phyloP scores from a whole-genome alignment of 1,139 yeast genomes.

The Kurtzmaniella natalensis region DNA sequence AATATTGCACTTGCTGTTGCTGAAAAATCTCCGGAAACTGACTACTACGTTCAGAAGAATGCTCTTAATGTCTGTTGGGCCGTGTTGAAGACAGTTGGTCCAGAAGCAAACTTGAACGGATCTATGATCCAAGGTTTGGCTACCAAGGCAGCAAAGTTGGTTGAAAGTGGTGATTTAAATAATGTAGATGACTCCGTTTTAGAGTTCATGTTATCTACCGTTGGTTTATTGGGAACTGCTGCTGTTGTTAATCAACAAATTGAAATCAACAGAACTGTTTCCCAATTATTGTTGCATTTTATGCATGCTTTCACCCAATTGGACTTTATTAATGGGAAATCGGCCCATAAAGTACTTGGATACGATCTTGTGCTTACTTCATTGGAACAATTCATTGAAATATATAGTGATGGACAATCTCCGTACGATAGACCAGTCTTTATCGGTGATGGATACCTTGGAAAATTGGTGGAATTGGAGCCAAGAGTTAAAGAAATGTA shows the following conservation, averaged over 20 bases:
- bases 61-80: constrained; percentile 64
- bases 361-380: constrained; percentile 51
- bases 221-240: constrained; percentile 54
- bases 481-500: constrained; percentile 51
- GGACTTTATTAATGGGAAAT: constrained; percentile 12
- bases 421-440: constrained; percentile 67
- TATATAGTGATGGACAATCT: constrained; percentile 72
- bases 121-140: constrained; percentile 14
- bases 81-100: constrained; percentile 39
- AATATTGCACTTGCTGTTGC: constrained; percentile 17
- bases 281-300: constrained; percentile 41
- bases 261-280: constrained; percentile 41
- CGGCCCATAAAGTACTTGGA: constrained; percentile 16
- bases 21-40: constrained; percentile 11
- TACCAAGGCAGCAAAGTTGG: constrained; percentile 14
- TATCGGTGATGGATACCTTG: constrained; percentile 50
- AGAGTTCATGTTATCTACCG: constrained; percentile 25
- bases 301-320: constrained; percentile 18
- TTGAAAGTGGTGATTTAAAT: constrained; percentile 1
- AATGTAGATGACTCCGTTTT: constrained; percentile 12
- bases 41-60: constrained; percentile 35
- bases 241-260: constrained; percentile 47
- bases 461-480: constrained; percentile 38
- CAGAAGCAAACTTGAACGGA: constrained; percentile 19
- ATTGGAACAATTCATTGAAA: constrained; percentile 64